Evolutionary conservation across 805 yeast species (phyloP), one percentile per base, ranked within the genome.

Genomic region (Sugiyamaella qingdaonensis): DNA sequence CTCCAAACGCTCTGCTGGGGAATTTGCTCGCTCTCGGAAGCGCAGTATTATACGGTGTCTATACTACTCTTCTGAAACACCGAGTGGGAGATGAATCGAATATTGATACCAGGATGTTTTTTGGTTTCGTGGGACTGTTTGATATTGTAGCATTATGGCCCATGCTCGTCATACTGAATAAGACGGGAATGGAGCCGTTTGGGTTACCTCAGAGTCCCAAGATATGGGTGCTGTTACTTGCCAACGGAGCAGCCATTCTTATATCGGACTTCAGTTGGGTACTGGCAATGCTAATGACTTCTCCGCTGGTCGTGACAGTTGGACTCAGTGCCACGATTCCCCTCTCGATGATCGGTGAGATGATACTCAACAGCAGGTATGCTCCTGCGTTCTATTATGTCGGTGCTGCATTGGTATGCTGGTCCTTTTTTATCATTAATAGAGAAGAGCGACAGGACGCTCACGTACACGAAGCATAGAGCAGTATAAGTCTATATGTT

Each of bases 191-290:
- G 53, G 99, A 94, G 68, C 69, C 67, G 8, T 84, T 94, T 56
- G 90, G 81, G 61, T 62, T 85, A 43, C 98, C 98, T 1, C 73
- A 76, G 0, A 68, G 78, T 1, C 57, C 71, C 0, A 73, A 74
- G 36, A 80, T 85, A 2, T 72, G 82, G 63, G 53, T 69, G 0
- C 73, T 90, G 2, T 71, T 92, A 5, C 48, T 78, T 0, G 56
- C 81, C 46, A 94, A 94, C 67, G 86, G 91, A 54, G 63, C 80
- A 34, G 82, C 89, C 41, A 89, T 97, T 0, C 85, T 94, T 60
- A 69, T 91, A 13, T 85, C 95, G 37, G 99, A 94, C 67, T 90
- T 85, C 61, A 83, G 95, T 63, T 94, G 99, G 99, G 96, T 96
- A 33, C 82, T 88, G 58, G 95, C 98, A 0, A 94, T 91, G 81